Evolutionary conservation across 2,329 filamentous ascomycete species (phyloP).

Genomic region (Pseudopithomyces maydicus): DNA sequence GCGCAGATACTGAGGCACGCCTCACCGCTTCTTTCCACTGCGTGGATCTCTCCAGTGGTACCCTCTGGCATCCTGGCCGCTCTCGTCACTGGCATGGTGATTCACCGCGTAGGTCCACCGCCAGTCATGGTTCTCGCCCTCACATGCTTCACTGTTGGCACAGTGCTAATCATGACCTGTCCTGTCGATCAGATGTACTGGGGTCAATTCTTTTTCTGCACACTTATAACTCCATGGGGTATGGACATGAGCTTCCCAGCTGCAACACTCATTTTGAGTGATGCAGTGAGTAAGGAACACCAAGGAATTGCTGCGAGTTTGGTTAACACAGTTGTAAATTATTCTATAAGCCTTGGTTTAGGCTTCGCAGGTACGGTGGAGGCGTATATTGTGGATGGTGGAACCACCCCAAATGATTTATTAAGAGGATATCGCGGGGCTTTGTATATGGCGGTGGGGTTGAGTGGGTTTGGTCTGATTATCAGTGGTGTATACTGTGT

Average conservation of each 20-base stretch:
- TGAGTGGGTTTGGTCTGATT: conserved; percentile 35
- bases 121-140: conserved; percentile 41
- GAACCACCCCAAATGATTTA: conserved; percentile 27
- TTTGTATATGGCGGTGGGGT: conserved; percentile 45
- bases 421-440: conserved; percentile 47
- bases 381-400: conserved; percentile 43
- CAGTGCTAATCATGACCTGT: conserved; percentile 46
- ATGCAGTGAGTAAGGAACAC: conserved; percentile 45
- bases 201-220: conserved; percentile 43
- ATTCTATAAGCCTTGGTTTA: conserved; percentile 49
- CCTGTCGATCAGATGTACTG: conserved; percentile 51
- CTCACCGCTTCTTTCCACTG: conserved; percentile 34
- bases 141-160: conserved; percentile 40
- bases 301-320: conserved; percentile 49
- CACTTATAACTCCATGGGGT: conserved; percentile 43
- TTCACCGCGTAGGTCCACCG: conserved; percentile 31
- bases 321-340: conserved; percentile 50
- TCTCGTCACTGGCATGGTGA: conserved; percentile 34
- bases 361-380: conserved; percentile 52
- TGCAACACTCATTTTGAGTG: conserved; percentile 46
- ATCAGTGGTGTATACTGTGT: conserved; percentile 29
- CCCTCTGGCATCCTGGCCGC: conserved; percentile 39
- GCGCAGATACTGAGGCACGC: conserved; percentile 27
- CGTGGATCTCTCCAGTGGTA: conserved; percentile 30
- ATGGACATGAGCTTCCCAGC: conserved; percentile 52